phyloP scores from a whole-genome alignment of 2,329 filamentous ascomycete genomes.

The Myriosclerotinia scirpicola region DNA sequence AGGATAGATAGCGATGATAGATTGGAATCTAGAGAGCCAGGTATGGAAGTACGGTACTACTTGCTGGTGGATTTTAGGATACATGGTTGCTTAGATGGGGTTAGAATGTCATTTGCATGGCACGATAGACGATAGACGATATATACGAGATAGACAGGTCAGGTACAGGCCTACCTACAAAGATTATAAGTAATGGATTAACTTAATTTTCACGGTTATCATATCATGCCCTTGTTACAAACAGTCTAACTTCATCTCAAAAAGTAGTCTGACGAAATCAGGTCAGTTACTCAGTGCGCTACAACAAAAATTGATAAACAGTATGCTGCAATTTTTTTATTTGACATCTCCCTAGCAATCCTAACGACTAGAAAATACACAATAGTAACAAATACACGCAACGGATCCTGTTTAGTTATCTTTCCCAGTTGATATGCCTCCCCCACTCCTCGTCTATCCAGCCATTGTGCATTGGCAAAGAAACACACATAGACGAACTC shows the following conservation, averaged over 20 bases:
- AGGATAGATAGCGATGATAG: not conserved
- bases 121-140: not conserved
- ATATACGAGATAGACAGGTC: not conserved
- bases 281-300: not conserved
- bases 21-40: not conserved
- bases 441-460: not conserved
- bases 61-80: not conserved
- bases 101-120: not conserved
- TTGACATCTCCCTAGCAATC: not conserved
- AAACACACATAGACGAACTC: not conserved
- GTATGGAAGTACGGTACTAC: not conserved
- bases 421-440: not conserved
- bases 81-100: not conserved
- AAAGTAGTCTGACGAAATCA: not conserved
- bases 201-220: not conserved
- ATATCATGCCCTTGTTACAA: not conserved
- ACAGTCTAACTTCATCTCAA: no score
- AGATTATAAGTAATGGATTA: conserved; percentile 5
- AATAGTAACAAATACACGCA: conserved; percentile 5
- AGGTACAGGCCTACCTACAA: not conserved
- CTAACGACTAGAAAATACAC: not conserved
- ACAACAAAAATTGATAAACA: not conserved
- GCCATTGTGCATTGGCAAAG: not conserved
- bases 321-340: not conserved
- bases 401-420: not conserved